Conservation (phyloP, 306 rosid genomes). For the Pterocarpus macrocarpus region DNA sequence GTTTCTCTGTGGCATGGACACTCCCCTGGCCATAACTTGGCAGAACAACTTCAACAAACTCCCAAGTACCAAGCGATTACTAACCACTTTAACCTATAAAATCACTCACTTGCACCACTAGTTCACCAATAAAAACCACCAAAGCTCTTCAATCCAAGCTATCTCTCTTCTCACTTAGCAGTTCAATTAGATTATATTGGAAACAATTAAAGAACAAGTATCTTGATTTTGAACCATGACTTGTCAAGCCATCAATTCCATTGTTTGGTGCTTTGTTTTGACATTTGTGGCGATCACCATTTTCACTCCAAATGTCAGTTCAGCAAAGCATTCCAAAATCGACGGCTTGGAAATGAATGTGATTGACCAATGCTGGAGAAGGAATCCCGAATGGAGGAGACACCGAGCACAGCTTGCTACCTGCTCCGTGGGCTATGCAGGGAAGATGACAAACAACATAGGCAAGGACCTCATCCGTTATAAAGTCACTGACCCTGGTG, state of each 20-base stretch:
- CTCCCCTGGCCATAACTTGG: not conserved
- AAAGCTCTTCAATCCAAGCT: not conserved
- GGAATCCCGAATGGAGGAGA: slow-evolving; percentile 38
- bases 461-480: slow-evolving; percentile 38
- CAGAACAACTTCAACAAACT: slow-evolving; percentile 31
- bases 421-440: slow-evolving; percentile 44
- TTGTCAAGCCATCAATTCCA: not conserved
- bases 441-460: slow-evolving; percentile 48
- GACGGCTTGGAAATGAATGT: slow-evolving; percentile 39
- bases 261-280: slow-evolving; percentile 8
- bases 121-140: not conserved
- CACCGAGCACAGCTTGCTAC: slow-evolving; percentile 33
- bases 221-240: slow-evolving; percentile 17
- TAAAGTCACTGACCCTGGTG: slow-evolving; percentile 38
- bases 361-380: slow-evolving; percentile 49
- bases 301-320: slow-evolving; percentile 20
- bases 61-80: not conserved
- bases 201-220: not conserved
- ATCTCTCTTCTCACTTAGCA: not conserved
- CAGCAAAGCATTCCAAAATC: slow-evolving; percentile 1
- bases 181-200: too few relatives aligned
- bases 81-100: slow-evolving; percentile 35
- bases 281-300: not conserved
- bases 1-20: not conserved
- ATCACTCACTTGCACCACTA: not conserved